These are phyloP conservation scores for Termitomyces sp. DNA, from an alignment of 768 basidiomycete genomes.

Conservation along the genomic window DNA sequence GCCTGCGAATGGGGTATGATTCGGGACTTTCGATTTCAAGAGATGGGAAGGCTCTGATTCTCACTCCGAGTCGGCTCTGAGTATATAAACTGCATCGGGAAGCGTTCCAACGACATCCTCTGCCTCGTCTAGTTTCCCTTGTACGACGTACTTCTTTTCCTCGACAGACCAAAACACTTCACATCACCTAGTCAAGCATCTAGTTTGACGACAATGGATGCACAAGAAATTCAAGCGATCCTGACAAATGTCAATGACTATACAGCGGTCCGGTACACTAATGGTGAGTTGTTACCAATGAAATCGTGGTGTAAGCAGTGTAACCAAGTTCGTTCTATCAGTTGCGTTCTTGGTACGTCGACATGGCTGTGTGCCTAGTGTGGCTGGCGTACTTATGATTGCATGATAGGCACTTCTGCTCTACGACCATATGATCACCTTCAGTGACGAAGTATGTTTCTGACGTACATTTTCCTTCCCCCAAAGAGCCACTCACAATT, in stretches of 20 bases:
- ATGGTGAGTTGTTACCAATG: neutral
- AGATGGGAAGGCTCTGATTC: too few relatives aligned
- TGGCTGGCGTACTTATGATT: neutral
- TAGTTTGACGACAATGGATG: neutral
- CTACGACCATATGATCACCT: conserved; percentile 1
- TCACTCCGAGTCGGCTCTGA: neutral
- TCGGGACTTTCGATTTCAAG: neutral
- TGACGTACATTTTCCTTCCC: neutral
- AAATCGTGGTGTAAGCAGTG: neutral
- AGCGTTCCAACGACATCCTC: neutral
- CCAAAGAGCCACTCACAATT: neutral
- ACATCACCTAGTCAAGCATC: neutral
- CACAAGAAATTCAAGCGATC: neutral
- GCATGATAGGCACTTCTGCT: neutral
- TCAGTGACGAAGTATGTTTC: neutral
- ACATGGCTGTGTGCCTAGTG: neutral
- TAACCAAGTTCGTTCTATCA: neutral
- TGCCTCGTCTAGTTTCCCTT: too few relatives aligned
- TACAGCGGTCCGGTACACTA: neutral
- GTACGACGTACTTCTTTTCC: neutral
- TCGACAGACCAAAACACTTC: neutral
- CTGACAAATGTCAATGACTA: neutral
- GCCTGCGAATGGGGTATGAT: too few relatives aligned
- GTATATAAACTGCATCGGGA: neutral
- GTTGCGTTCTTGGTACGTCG: neutral